Percentiles rank a stretch among this genome's conserved stretches.
phyloP scores from a whole-genome alignment of 129 eudicot genomes.

The Pulicaria dysenterica region DNA sequence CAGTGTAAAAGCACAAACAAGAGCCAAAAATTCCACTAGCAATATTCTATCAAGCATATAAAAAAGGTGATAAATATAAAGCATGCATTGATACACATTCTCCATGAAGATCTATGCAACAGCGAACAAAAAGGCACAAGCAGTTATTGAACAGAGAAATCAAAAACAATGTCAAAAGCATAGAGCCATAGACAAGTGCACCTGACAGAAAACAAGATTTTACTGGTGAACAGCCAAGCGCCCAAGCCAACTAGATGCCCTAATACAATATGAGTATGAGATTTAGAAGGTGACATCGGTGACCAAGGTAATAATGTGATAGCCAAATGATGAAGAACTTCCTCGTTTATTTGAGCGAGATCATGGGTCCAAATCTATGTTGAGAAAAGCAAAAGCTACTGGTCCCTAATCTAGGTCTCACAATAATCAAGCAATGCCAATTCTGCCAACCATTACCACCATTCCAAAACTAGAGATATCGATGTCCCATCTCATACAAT shows the following conservation, averaged over 20 bases:
- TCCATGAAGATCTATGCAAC: neutral
- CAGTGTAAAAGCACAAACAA: slow-evolving; percentile 6
- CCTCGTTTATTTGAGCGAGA: neutral
- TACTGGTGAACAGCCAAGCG: slow-evolving; percentile 1
- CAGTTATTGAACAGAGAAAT: neutral
- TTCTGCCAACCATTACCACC: neutral
- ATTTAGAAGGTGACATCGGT: neutral
- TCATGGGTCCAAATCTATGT: neutral
- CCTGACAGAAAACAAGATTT: slow-evolving; percentile 9
- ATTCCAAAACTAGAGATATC: slow-evolving; percentile 8
- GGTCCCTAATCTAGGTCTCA: slow-evolving; percentile 1
- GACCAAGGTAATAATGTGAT: slow-evolving; percentile 2
- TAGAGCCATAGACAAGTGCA: slow-evolving; percentile 11
- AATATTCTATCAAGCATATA: neutral
- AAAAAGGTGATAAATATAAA: neutral
- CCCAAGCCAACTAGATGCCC: neutral
- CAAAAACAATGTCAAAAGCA: neutral
- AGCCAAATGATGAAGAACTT: neutral
- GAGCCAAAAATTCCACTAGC: slow-evolving; percentile 12
- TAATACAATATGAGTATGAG: neutral
- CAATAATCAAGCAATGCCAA: neutral
- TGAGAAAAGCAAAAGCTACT: neutral
- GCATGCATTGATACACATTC: neutral
- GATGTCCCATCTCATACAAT: slow-evolving; percentile 12
- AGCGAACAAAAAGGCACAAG: neutral